These are phyloP conservation scores for Tilletia setariae DNA, from an alignment of 1,284 basidiomycete species.

Conservation along the genomic window DNA sequence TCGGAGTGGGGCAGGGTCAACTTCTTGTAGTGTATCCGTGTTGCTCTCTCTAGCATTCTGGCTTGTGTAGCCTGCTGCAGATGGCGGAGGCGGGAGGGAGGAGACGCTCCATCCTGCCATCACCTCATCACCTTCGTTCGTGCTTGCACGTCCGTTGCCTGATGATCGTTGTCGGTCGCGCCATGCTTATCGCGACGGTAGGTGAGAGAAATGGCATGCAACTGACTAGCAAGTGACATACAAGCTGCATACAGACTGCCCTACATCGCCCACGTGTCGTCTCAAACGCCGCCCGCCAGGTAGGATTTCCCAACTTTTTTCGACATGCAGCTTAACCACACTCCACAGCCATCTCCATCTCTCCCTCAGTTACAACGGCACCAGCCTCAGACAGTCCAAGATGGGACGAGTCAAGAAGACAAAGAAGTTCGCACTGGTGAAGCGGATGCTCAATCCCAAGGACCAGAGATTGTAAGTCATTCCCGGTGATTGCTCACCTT, in stretches of 20 bases:
- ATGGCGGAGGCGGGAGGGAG: slow-evolving; percentile 14
- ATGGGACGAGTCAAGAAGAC: slow-evolving; percentile 90
- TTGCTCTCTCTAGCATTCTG: background rate
- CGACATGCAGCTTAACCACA: no score
- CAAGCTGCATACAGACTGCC: no score
- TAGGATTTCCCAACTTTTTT: no score
- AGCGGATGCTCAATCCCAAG: slow-evolving; percentile 90
- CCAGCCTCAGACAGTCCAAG: background rate
- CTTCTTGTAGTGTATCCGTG: background rate
- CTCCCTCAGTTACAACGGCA: no score
- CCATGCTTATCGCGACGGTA: no score
- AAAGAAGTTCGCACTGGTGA: slow-evolving; percentile 89
- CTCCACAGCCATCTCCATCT: no score
- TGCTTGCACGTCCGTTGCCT: background rate
- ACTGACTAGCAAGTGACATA: no score
- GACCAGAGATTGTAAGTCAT: slow-evolving; percentile 80
- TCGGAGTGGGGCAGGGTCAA: slow-evolving; percentile 7
- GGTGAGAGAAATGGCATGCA: no score
- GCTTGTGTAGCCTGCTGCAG: background rate
- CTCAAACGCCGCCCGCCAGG: no score
- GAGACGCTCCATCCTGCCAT: slow-evolving; percentile 11
- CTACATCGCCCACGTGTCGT: no score
- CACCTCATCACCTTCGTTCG: background rate
- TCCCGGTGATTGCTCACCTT: no score
- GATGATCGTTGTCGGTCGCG: no score